Conservation (phyloP, 495 filamentous ascomycete species). For the Trichoderma orchidacearum region DNA sequence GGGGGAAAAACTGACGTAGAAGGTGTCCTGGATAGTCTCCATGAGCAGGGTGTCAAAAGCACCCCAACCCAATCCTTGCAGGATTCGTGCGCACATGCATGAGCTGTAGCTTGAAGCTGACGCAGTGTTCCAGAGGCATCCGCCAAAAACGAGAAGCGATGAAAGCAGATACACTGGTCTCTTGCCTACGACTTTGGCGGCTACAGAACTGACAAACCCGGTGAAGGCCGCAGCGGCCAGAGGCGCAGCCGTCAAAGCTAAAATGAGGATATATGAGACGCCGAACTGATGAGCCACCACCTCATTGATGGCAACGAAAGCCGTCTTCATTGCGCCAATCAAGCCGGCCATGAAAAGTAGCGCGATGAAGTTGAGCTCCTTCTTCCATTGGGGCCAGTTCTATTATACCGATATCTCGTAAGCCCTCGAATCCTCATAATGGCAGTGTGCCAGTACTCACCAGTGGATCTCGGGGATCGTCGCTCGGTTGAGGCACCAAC, state of each 20-base stretch:
- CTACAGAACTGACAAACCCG: conserved; percentile 21
- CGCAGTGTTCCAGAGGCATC: conserved; percentile 32
- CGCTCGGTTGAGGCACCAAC: conserved; percentile 34
- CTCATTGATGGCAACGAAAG: conserved; percentile 30
- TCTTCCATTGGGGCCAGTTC: conserved; percentile 37
- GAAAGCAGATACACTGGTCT: conserved; percentile 30
- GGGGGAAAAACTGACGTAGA: conserved; percentile 29
- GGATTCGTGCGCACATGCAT: conserved; percentile 33
- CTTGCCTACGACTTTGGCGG: conserved; percentile 31
- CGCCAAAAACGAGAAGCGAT: conserved; percentile 26
- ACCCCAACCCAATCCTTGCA: conserved; percentile 40
- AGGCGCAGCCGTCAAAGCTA: conserved; percentile 33
- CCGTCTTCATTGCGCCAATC: conserved; percentile 33
- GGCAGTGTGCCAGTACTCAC: conserved; percentile 10
- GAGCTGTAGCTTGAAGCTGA: conserved; percentile 22
- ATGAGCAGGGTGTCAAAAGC: conserved; percentile 33
- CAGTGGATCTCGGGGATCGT: conserved; percentile 32
- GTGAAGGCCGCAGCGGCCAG: conserved; percentile 32
- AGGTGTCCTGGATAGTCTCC: conserved; percentile 34
- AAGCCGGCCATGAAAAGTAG: conserved; percentile 27
- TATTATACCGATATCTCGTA: conserved; percentile 8
- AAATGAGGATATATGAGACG: conserved; percentile 27
- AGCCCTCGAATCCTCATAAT: background rate
- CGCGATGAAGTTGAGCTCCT: conserved; percentile 28
- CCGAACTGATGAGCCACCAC: conserved; percentile 22